Evolutionary conservation across 257 asterid species (phyloP).

Genomic region (Dorcoceras hygrometricum): DNA sequence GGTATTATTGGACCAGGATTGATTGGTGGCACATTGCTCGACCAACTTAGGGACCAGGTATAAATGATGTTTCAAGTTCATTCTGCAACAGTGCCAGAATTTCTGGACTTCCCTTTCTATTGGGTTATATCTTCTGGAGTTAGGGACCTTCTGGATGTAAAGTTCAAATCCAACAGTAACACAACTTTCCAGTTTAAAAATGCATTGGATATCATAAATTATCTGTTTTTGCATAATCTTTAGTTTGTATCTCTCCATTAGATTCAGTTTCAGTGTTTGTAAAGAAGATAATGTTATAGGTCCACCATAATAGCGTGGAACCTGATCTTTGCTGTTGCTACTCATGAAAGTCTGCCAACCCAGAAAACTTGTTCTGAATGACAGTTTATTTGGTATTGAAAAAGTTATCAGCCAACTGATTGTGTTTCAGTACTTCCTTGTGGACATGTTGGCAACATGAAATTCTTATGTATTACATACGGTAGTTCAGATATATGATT

Average conservation of each 20-base stretch:
- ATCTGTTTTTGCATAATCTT: too few species aligned
- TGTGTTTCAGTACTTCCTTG: not conserved
- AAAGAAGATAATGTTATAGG: not conserved
- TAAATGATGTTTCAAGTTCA: constrained; percentile 5
- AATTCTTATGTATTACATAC: not conserved
- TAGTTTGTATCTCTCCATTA: not conserved
- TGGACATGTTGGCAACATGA: constrained; percentile 3
- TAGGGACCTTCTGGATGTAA: not conserved
- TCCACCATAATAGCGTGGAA: not conserved
- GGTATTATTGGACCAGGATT: constrained; percentile 97
- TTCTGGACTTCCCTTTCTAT: constrained; percentile 11
- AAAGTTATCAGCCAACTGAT: not conserved
- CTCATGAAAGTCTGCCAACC: too few species aligned
- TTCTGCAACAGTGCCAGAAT: constrained; percentile 1
- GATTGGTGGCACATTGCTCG: constrained; percentile 91
- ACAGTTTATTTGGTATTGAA: not conserved
- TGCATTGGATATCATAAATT: not conserved
- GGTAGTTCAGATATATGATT: not conserved
- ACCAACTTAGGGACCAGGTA: constrained; percentile 97
- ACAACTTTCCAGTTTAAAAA: not conserved
- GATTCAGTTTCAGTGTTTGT: not conserved
- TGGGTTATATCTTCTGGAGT: not conserved
- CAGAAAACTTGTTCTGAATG: not conserved
- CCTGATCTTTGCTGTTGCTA: too few species aligned
- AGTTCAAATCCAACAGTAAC: not conserved